Base-by-base conservation (phyloP, 2,329 filamentous ascomycete species). In the Uncinocarpus reesii region DNA sequence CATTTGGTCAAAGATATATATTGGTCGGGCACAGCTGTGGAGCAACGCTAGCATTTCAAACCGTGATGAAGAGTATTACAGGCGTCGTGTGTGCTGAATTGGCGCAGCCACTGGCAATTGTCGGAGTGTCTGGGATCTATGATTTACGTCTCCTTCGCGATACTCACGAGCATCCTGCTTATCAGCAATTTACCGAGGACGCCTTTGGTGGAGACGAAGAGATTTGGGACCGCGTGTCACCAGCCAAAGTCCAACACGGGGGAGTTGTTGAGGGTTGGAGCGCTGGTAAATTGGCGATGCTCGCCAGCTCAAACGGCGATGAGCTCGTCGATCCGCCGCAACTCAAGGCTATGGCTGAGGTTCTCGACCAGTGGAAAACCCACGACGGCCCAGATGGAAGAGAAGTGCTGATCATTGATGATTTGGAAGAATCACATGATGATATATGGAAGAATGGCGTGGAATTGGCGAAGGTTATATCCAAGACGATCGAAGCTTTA, bases 351-450 rank as follows among this genome's bases (percentile, higher is more conserved):
- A 71, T 78, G 74, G 57, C 73, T 70, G 53, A 73, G 62, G 62
- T 71, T 62, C 62, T 77, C 69, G 61, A 73, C 64, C 58, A 67
- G 60, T 68, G 72, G 72, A 63, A 75, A 68, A 60, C 72, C 61
- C 56, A 61, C 61, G 62, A 62, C 11, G 29, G 15, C 64, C 63
- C 65, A 65, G 60, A 60, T 65, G 58, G 60, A 66, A 67, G 59
- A 43, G 48, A 55, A 58, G 62, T 70, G 52, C 60, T 70, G 13
- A 41, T 57, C 60, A 63, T 73, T 1, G 29, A 60, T 2, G 59
- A 63, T 49, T 55, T 71, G 24, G 53, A 57, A 23, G 68, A 66
- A 8, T 50, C 55, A 16, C 69, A 72, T 59, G 62, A 71, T 53
- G 65, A 69, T 15, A 60, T 66, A 7, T 72, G 69, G 68, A 54